A percentile compares a stretch with the other conserved stretches of the same genome.
These are phyloP conservation scores for Thelonectria discophora DNA, from an alignment of 2,329 filamentous ascomycete genomes.

Conservation along the genomic window DNA sequence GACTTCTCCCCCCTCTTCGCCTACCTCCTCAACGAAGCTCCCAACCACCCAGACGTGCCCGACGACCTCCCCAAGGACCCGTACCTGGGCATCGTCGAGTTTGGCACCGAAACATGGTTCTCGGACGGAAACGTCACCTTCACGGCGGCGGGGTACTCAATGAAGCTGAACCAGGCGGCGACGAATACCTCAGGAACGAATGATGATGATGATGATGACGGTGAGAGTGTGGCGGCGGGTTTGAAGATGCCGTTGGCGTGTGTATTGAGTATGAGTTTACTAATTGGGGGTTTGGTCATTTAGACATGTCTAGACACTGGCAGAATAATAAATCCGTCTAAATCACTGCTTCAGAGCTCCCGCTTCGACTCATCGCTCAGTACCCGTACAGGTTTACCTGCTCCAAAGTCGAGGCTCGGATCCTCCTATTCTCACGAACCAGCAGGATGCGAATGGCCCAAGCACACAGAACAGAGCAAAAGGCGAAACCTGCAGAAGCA, in stretches of 20 bases:
- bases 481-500: conserved; percentile 54
- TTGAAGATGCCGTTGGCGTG: background rate
- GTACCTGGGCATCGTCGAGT: conserved; percentile 35
- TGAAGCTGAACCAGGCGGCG: conserved; percentile 27
- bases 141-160: conserved; percentile 38
- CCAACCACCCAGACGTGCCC: conserved; percentile 19
- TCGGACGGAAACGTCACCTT: conserved; percentile 39
- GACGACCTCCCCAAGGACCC: conserved; percentile 36
- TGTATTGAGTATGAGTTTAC: background rate
- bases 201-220: background rate
- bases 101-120: conserved; percentile 39
- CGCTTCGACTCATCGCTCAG: too few relatives aligned
- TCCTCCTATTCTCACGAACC: conserved; percentile 53
- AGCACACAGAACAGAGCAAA: conserved; percentile 49
- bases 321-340: too few relatives aligned
- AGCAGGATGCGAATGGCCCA: conserved; percentile 55
- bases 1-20: conserved; percentile 40
- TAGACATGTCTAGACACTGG: background rate
- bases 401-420: conserved; percentile 46
- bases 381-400: conserved; percentile 51
- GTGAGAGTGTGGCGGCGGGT: background rate
- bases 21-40: conserved; percentile 36
- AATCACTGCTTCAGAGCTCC: too few relatives aligned
- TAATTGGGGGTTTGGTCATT: background rate
- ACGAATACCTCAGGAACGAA: background rate